A percentile compares a stretch with the other conserved stretches of the same genome.
Evolutionary conservation across 768 basidiomycete genomes (phyloP).

Genomic region (Melanogaster broomeanus): DNA sequence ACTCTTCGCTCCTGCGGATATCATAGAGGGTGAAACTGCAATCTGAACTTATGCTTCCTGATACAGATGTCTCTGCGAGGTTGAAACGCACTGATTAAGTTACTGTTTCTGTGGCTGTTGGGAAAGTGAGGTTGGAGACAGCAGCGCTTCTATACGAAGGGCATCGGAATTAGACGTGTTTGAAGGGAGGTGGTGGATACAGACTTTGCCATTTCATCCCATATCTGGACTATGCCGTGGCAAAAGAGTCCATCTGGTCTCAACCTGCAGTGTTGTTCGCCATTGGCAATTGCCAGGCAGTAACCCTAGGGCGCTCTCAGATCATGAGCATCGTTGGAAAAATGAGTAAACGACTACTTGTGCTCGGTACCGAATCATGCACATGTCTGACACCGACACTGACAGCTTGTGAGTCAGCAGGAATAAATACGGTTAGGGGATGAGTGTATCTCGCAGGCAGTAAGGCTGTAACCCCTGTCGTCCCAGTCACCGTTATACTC

Average conservation of each 20-base stretch:
- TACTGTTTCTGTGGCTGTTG: conserved; percentile 86
- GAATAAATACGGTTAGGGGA: too few species aligned
- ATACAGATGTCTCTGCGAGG: conserved; percentile 87
- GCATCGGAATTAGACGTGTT: conserved; percentile 2
- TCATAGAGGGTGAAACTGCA: conserved; percentile 96
- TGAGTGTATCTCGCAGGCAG: too few species aligned
- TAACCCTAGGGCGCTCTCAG: too few species aligned
- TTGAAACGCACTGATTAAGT: conserved; percentile 91
- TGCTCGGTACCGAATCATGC: too few species aligned
- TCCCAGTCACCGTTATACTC: too few species aligned
- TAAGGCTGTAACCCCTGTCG: too few species aligned
- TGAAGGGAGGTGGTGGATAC: background rate
- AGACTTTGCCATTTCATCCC: conserved; percentile 97
- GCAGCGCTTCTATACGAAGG: conserved; percentile 65
- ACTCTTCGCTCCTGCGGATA: conserved; percentile 87
- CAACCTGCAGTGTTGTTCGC: too few species aligned
- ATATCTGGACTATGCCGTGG: conserved; percentile 91
- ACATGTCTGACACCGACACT: too few species aligned
- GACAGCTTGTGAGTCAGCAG: too few species aligned
- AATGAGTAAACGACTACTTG: too few species aligned
- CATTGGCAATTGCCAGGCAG: too few species aligned
- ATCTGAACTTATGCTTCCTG: conserved; percentile 95
- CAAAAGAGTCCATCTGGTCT: conserved; percentile 85
- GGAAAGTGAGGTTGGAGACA: conserved; percentile 84
- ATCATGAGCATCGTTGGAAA: too few species aligned